Base-by-base conservation (phyloP, 73 alveolate species). In the Paramecium pentaurelia region DNA sequence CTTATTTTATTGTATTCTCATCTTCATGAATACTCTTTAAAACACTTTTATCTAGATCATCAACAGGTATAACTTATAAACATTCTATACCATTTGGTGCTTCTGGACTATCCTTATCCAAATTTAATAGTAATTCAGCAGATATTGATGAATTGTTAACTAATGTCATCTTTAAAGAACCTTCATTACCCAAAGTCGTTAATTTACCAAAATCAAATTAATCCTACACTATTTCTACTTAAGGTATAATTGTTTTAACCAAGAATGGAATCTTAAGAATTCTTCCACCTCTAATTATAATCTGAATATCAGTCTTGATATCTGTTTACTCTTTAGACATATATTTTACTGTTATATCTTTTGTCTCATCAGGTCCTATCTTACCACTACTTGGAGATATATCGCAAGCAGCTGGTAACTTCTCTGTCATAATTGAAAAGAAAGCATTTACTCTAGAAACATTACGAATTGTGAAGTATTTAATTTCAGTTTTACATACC, bases 131-230 rank as follows among this genome's bases (percentile, higher is more conserved):
- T 70, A 97, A 96, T 88, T 96, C 97, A 9, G 99, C 99, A 58
- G 97, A 96, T 83, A 98, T 97, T 58, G 87, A 71, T 28, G 93
- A 60, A 30, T 80, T 94, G 30, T 88, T 88, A 8, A 77, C 71
- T 38, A 54, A 94, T 70, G 93, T 93, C 95, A 95, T 95, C 85
- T 73, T 92, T 86, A 92, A 92, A 75, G 37, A 94, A 71, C 95
- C 95, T 60, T 40, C 92, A 40, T 86, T 94, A 20, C 93, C 93
- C 93, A 88, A 83, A 0, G 94, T 58, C 3, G 99, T 97, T 37
- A 98, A 97, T 12, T 99, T 99, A 42, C 99, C 99, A 94, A 96
- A 98, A 92, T 98, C 99, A 75, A 98, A 96, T 25, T 91, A 88
- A 22, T 97, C 98, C 85, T 98, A 98, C 36, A 91, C 97, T 25